Base-by-base conservation (phyloP, 768 basidiomycete species). In the Coprinellus aureogranulatus region DNA sequence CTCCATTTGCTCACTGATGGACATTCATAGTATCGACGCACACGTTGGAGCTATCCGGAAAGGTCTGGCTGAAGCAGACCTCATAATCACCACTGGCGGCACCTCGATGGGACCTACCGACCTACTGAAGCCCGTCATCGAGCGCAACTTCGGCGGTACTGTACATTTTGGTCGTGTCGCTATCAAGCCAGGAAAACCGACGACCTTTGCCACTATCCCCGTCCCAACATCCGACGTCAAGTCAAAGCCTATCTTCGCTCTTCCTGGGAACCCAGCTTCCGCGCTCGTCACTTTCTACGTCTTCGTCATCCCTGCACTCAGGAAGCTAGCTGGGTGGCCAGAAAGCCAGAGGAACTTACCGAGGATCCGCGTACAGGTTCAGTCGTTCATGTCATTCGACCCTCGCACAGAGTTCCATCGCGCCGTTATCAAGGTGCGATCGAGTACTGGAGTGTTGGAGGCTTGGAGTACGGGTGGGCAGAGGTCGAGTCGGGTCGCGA, bases 61-160 rank as follows among this genome's bases (percentile, higher is more conserved):
- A 28, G 92, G 87, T 0, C 75, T 90, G 6, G 74, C 80, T 37
- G 64, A 68, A 20, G 88, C 90, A 0, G 93, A 95, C 65, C 70
- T 96, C 8, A 67, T 96, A 14, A 72, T 95, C 11, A 89, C 90
- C 0, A 96, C 93, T 1, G 93, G 93, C 11, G 93, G 93, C 3
- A 94, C 93, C 3, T 92, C 90, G 1, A 95, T 95, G 93, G 93
- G 93, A 0, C 81, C 92, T 1, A 86, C 85, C 0, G 93, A 95
- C 69, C 78, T 95, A 22, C 72, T 96, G 40, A 94, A 95, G 69
- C 93, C 93, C 1, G 83, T 94, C 57, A 88, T 96, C 55, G 93
- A 96, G 70, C 83, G 86, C 16, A 79, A 88, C 42, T 81, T 94
- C 55, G 68, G 76, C 18, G 93, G 92, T 0, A 87, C 79, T 6